Evolutionary conservation across 768 basidiomycete species (phyloP).

Genomic region (Bullera alba): DNA sequence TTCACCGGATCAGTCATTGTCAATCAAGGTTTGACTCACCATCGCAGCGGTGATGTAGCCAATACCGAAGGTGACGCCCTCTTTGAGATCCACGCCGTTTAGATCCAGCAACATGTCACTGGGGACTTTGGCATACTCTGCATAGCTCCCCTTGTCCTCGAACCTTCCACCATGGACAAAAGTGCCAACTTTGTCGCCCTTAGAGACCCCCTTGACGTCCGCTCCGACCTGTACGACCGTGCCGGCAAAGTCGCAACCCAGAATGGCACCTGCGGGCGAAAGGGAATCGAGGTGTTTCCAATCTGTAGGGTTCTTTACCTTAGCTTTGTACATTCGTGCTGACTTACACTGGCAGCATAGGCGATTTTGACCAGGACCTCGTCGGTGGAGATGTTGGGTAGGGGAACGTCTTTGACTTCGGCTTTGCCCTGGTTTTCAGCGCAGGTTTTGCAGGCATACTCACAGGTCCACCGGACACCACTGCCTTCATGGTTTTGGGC

Average conservation of each 20-base stretch:
- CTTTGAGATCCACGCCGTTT: constrained; percentile 18
- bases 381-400: background rate
- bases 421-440: too few species aligned
- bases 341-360: background rate
- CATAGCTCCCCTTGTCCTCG: constrained; percentile 26
- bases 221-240: constrained; percentile 23
- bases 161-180: constrained; percentile 31
- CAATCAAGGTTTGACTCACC: constrained; percentile 9
- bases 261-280: constrained; percentile 17
- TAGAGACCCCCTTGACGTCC: too few species aligned
- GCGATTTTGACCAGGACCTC: background rate
- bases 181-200: constrained; percentile 29
- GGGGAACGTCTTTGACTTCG: background rate
- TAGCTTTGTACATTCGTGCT: background rate
- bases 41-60: constrained; percentile 33
- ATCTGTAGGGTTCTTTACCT: constrained; percentile 23
- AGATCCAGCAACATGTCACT: constrained; percentile 30
- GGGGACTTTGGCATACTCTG: constrained; percentile 23
- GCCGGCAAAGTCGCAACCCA: constrained; percentile 36
- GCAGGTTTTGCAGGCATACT: too few species aligned
- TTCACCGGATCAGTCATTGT: background rate
- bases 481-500: too few species aligned
- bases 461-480: too few species aligned
- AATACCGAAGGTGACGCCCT: constrained; percentile 30
- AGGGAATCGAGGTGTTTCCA: constrained; percentile 28